These are phyloP conservation scores for Megacollybia platyphylla DNA, from an alignment of 1,284 basidiomycete species.

Conservation along the genomic window DNA sequence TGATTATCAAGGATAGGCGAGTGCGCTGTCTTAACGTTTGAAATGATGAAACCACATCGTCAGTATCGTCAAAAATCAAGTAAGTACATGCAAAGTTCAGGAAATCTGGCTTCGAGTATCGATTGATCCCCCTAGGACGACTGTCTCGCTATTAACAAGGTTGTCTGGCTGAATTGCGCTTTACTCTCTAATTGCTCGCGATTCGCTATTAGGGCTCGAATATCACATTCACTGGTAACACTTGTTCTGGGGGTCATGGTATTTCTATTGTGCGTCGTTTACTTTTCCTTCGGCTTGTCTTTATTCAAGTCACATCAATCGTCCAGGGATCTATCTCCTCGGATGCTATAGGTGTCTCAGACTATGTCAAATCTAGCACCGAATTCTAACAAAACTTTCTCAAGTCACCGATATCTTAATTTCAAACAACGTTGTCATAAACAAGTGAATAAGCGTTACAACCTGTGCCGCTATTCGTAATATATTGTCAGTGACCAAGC, in stretches of 20 bases:
- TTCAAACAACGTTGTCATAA: constrained; percentile 17
- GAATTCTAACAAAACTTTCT: no score
- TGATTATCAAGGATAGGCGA: constrained; percentile 30
- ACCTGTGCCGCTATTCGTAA: neutral
- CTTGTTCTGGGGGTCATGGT: constrained; percentile 36
- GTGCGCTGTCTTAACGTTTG: constrained; percentile 5
- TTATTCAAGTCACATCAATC: neutral
- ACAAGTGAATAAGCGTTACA: constrained; percentile 6
- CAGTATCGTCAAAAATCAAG: constrained; percentile 10
- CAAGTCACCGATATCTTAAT: constrained; percentile 23
- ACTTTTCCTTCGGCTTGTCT: neutral
- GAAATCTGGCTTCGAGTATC: neutral
- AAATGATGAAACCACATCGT: neutral
- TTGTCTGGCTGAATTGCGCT: no score
- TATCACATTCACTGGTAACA: constrained; percentile 32
- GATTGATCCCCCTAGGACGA: constrained; percentile 25
- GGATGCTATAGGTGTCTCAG: constrained; percentile 9
- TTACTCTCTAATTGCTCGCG: no score
- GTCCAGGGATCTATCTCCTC: constrained; percentile 24
- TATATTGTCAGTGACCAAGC: constrained; percentile 15
- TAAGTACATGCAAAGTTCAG: neutral
- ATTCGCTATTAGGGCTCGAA: constrained; percentile 19
- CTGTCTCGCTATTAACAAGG: constrained; percentile 36
- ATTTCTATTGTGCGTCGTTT: constrained; percentile 21
- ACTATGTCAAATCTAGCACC: no score